phyloP scores from a whole-genome alignment of 2,329 filamentous ascomycete genomes.

The Fusarium burgessii region DNA sequence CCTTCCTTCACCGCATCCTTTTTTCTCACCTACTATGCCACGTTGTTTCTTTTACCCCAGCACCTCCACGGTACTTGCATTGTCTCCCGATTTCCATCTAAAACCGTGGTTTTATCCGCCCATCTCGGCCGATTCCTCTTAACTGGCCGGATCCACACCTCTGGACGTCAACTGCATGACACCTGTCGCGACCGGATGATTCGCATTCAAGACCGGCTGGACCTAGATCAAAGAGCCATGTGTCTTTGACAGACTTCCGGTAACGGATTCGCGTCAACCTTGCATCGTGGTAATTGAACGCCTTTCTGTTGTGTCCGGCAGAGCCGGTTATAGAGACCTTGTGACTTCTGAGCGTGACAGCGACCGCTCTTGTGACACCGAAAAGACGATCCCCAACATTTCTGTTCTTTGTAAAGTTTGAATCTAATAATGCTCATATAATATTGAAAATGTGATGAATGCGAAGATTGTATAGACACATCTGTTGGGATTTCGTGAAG shows the following conservation, averaged over 20 bases:
- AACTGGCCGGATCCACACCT: slow-evolving; percentile 14
- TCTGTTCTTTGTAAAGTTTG: background rate
- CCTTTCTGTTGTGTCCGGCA: background rate
- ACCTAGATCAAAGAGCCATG: background rate
- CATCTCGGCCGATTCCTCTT: slow-evolving; percentile 22
- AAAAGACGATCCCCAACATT: background rate
- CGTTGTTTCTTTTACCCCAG: slow-evolving; percentile 28
- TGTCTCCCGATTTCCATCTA: slow-evolving; percentile 1
- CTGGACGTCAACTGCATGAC: background rate
- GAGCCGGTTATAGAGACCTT: slow-evolving; percentile 1
- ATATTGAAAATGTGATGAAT: background rate
- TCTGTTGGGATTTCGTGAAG: background rate
- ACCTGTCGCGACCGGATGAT: slow-evolving; percentile 15
- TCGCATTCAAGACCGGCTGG: background rate
- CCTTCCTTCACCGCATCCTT: slow-evolving; percentile 40
- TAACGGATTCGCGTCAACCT: background rate
- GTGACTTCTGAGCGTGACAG: slow-evolving; percentile 12
- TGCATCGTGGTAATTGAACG: background rate
- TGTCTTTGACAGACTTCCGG: background rate
- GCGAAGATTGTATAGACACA: background rate
- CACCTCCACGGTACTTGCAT: slow-evolving; percentile 27
- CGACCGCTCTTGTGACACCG: slow-evolving; percentile 9
- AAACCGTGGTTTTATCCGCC: slow-evolving; percentile 2
- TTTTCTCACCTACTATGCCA: slow-evolving; percentile 5
- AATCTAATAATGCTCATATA: too few species aligned